phyloP scores from a whole-genome alignment of 164 flowering plant genomes.

The Magnolia kwangsiensis region DNA sequence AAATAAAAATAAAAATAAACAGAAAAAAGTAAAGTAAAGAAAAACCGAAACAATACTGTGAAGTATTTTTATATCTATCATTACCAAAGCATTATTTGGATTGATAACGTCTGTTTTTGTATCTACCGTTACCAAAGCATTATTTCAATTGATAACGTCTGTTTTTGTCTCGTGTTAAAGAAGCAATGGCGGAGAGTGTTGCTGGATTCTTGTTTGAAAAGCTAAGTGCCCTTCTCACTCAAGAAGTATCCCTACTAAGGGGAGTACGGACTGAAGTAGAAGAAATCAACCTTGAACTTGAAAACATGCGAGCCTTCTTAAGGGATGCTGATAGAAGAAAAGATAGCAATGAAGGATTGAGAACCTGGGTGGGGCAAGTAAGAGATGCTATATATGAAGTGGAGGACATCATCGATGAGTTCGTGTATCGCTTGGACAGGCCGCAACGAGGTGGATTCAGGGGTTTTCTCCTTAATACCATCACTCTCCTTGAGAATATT shows the following conservation, averaged over 20 bases:
- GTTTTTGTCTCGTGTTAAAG: background rate
- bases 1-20: no score
- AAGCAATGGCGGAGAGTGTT: background rate
- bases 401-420: conserved; percentile 5
- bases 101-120: no score
- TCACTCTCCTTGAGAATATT: background rate
- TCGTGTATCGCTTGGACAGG: background rate
- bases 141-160: no score
- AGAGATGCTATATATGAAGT: background rate
- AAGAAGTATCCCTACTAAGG: background rate
- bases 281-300: conserved; percentile 26
- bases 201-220: background rate
- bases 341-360: background rate
- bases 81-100: no score
- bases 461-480: no score
- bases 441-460: background rate
- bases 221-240: background rate
- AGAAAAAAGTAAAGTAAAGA: no score
- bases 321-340: background rate
- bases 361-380: background rate
- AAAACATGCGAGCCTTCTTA: background rate
- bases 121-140: no score
- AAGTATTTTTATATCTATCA: no score
- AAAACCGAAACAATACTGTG: no score
- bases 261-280: background rate